Base-by-base conservation (phyloP, 768 basidiomycete genomes). In the Serendipita sp. region DNA sequence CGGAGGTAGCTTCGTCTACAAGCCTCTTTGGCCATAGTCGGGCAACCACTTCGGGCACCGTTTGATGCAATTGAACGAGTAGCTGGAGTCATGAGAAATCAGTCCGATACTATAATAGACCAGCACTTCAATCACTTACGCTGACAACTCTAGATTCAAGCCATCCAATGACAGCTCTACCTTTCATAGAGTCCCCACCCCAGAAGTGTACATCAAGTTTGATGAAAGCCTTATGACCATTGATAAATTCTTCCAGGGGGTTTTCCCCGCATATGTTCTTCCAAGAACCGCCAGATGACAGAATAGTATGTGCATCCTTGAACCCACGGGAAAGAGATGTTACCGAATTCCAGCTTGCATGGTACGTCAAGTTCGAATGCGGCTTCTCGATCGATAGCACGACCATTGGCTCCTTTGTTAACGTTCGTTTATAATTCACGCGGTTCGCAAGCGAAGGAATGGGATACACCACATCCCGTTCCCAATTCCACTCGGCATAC, bases 11-110 rank as follows among this genome's bases (percentile, higher is more conserved):
- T 15, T 41, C 45, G 37, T 70, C 69, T 3, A 63, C 68, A 35
- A 71, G 63, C 10, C 70, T 66, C 32, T 62, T 37, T 13, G 70
- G 70, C 70, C 70, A 71, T 30, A 71, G 53, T 10, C 68, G 65
- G 11, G 53, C 66, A 13, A 62, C 15, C 13, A 68, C 38, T 38
- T 37, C 35, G 7, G 67, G 64, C 3, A 65, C 60, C 13, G 68
- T 45, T 3, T 56, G 45, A 30, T 66, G 65, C 15, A 71, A 56
- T n/a, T 68, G 67, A 5, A 69, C 68, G 44, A 71, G 63, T 7
- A 71, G 44, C 70, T 71, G 45, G 32, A 11, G 2, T 7, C 48
- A 24, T 24, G 24, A 51, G 30, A 51, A 51, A 18, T 51, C 7
- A 51, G 48, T 51, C 5, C 41, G 30, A 18, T 18, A 51, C n/a